Evolutionary conservation across 2,329 filamentous ascomycete species (phyloP).

Genomic region (Fusarium sp.): DNA sequence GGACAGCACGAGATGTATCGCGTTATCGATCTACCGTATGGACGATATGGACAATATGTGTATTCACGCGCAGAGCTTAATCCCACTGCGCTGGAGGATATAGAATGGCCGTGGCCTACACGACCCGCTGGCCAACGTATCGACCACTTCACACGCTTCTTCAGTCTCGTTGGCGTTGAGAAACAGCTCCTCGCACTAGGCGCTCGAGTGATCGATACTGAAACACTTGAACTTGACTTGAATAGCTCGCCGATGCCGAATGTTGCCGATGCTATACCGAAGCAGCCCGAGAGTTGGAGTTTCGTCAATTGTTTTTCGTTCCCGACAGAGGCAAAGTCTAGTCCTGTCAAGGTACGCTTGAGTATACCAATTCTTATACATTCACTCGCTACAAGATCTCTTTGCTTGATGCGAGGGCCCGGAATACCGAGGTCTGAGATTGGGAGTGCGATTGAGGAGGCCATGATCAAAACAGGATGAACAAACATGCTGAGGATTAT

Average conservation of each 20-base stretch:
- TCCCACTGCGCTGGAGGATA: slow-evolving; percentile 30
- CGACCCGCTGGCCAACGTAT: slow-evolving; percentile 19
- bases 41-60: slow-evolving; percentile 44
- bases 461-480: slow-evolving; percentile 29
- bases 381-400: slow-evolving; percentile 34
- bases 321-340: slow-evolving; percentile 26
- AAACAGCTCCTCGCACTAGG: slow-evolving; percentile 46
- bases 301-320: slow-evolving; percentile 48
- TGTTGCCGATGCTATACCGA: slow-evolving; percentile 6
- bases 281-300: slow-evolving; percentile 48
- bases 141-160: slow-evolving; percentile 28
- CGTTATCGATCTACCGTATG: slow-evolving; percentile 46
- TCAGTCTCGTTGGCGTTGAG: slow-evolving; percentile 46
- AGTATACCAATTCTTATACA: slow-evolving; percentile 36
- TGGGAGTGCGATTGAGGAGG: slow-evolving; percentile 47
- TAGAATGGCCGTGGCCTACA: slow-evolving; percentile 41
- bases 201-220: slow-evolving; percentile 40
- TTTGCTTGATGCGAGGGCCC: slow-evolving; percentile 46
- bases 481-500: background rate
- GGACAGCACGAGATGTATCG: slow-evolving; percentile 43
- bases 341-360: slow-evolving; percentile 33
- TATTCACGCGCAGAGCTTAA: slow-evolving; percentile 42
- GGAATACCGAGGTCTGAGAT: slow-evolving; percentile 46
- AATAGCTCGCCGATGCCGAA: slow-evolving; percentile 19
- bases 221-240: slow-evolving; percentile 45